Base-by-base conservation (phyloP, 225 moss, liverwort and hornwort genomes). In the Anthoceros angustus region DNA sequence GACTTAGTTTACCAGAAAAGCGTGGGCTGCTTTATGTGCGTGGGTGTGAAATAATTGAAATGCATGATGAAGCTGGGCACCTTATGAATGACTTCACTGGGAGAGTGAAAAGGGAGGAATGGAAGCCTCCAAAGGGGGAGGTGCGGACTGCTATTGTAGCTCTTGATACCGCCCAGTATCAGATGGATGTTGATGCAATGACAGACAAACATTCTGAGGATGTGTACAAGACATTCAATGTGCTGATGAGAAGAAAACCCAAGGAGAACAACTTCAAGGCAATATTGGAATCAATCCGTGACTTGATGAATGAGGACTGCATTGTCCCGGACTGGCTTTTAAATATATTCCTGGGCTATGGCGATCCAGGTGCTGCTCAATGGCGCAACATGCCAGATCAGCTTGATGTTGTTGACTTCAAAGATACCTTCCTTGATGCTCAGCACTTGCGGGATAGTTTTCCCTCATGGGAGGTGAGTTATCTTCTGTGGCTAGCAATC, bases 181-280 rank as follows among this genome's bases (percentile, higher is more conserved):
- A 98, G 67, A 72, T 90, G 70, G 90, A 90, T 72, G 81, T 87
- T 74, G 85, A 90, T 77, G 83, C 79, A 20, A 75, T 84, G 70
- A 71, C 81, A 64, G 76, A 69, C 69, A 80, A 79, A 46, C 78
- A 83, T 4, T 68, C 80, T 67, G 74, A 86, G 75, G 89, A 86
- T 73, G 74, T 89, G 18, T 98, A 98, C 63, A 82, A 84, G 74
- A 84, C 91, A 5, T 98, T 98, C 68, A 92, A 92, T 77, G 77
- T 98, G 16, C 63, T 98, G 65, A 86, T 92, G 89, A 82, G 98
- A 70, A 80, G 98, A 42, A 98, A 79, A 69, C 98, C 98, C 23
- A 98, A 98, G 74, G 98, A 98, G 73, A 98, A 98, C 72, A 98
- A 98, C 68, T 98, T 98, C 80, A 98, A 98, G 74, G 98, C 98